Conservation (phyloP, 2,329 filamentous ascomycete species). For the Aspergillus ibericus region DNA sequence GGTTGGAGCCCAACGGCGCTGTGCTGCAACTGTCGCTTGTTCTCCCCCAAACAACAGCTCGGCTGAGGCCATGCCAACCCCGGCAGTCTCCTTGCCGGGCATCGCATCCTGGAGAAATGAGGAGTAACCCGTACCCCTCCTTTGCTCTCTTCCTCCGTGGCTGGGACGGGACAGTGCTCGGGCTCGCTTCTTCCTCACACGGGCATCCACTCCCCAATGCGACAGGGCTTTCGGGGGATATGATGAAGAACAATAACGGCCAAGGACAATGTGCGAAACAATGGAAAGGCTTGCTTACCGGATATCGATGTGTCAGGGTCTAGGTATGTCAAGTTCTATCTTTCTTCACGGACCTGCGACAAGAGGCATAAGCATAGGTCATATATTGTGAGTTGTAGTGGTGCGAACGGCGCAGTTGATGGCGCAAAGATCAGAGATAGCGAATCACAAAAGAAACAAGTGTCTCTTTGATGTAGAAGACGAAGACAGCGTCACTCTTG, state of each 20-base stretch:
- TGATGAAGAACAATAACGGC: not conserved
- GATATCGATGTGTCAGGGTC: not conserved
- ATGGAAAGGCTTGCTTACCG: conserved; percentile 1
- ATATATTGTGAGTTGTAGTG: not conserved
- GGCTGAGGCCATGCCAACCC: not conserved
- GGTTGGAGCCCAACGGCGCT: conserved; percentile 1
- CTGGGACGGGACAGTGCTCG: not conserved
- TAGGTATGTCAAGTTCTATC: not conserved
- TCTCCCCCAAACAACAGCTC: not conserved
- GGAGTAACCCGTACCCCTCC: not conserved
- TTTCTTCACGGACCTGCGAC: not conserved
- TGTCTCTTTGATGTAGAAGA: not conserved
- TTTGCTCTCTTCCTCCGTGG: not conserved
- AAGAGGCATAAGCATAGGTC: not conserved
- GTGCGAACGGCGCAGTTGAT: not conserved
- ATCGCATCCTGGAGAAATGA: not conserved
- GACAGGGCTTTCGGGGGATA: not conserved
- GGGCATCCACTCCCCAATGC: not conserved
- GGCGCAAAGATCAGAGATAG: not conserved
- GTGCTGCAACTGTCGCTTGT: not conserved
- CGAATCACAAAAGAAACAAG: too few relatives aligned
- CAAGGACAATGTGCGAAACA: not conserved
- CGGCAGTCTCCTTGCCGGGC: not conserved
- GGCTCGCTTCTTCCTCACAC: not conserved
- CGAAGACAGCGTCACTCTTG: not conserved